These are phyloP conservation scores for Sanguinoderma infundibulare DNA, from an alignment of 1,284 basidiomycete genomes.

Conservation along the genomic window DNA sequence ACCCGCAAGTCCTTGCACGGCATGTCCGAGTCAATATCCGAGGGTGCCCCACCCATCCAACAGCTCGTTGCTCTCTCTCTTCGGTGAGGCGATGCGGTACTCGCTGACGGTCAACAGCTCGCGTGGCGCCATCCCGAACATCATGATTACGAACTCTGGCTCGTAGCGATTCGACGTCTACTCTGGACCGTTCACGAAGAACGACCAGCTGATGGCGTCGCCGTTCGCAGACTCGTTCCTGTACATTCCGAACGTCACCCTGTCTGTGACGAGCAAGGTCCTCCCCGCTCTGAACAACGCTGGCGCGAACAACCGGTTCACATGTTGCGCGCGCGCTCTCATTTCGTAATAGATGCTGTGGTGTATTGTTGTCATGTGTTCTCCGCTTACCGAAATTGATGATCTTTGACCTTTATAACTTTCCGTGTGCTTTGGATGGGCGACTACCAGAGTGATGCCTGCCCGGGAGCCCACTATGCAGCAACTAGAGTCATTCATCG, in stretches of 20 bases:
- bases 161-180: slow-evolving; percentile 78
- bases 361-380: too few relatives aligned
- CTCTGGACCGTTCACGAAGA: slow-evolving; percentile 72
- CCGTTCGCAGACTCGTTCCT: slow-evolving; percentile 67
- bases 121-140: slow-evolving; percentile 59
- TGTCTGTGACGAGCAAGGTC: slow-evolving; percentile 54
- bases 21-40: neutral
- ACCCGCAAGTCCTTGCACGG: slow-evolving; percentile 43
- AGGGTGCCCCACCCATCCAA: slow-evolving; percentile 71
- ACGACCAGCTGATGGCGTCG: slow-evolving; percentile 77
- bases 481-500: too few relatives aligned
- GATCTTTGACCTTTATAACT: too few relatives aligned
- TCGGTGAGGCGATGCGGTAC: slow-evolving; percentile 59
- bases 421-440: too few relatives aligned
- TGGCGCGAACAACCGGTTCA: slow-evolving; percentile 7
- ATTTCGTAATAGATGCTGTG: too few relatives aligned
- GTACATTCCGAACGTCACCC: slow-evolving; percentile 57
- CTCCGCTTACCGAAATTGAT: too few relatives aligned
- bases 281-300: slow-evolving; percentile 55
- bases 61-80: slow-evolving; percentile 63
- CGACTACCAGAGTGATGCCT: too few relatives aligned
- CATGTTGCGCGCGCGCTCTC: too few relatives aligned
- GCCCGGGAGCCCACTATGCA: too few relatives aligned
- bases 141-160: slow-evolving; percentile 77
- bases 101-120: slow-evolving; percentile 67